Evolutionary conservation across 352 stramenopile species (phyloP).

Genomic region (Pythium insidiosum): DNA sequence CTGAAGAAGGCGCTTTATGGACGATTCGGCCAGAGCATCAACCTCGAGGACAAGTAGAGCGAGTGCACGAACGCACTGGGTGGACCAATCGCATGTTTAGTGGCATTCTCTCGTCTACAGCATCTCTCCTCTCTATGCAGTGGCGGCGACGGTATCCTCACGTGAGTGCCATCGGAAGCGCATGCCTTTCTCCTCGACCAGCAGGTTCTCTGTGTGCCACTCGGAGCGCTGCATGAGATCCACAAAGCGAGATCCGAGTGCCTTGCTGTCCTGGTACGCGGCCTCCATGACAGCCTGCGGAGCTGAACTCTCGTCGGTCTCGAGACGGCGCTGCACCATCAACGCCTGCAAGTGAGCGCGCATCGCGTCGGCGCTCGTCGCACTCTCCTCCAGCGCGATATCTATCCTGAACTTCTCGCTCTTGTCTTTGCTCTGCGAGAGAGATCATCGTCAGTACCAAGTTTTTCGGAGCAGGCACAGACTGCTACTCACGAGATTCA

Average conservation of each 20-base stretch:
- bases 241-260: slow-evolving; percentile 26
- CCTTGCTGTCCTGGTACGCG: slow-evolving; percentile 22
- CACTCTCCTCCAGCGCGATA: slow-evolving; percentile 36
- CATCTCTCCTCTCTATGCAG: background rate
- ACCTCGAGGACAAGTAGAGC: slow-evolving; percentile 90
- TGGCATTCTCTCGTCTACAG: background rate
- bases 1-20: slow-evolving; percentile 95
- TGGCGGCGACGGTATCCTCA: background rate
- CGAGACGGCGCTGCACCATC: slow-evolving; percentile 33
- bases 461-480: background rate
- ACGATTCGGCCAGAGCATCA: slow-evolving; percentile 95
- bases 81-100: background rate
- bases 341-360: slow-evolving; percentile 46
- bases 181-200: slow-evolving; percentile 49
- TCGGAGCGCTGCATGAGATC: slow-evolving; percentile 25
- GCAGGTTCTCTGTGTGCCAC: slow-evolving; percentile 55
- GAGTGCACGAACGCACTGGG: background rate
- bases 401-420: slow-evolving; percentile 24
- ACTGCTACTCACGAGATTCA: slow-evolving; percentile 30
- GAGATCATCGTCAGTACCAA: background rate
- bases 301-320: slow-evolving; percentile 1
- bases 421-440: slow-evolving; percentile 4
- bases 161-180: slow-evolving; percentile 44
- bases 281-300: slow-evolving; percentile 17
- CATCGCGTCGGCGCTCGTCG: slow-evolving; percentile 30